Base-by-base conservation (phyloP, 75 land plant genomes). In the Azolla pinnata region DNA sequence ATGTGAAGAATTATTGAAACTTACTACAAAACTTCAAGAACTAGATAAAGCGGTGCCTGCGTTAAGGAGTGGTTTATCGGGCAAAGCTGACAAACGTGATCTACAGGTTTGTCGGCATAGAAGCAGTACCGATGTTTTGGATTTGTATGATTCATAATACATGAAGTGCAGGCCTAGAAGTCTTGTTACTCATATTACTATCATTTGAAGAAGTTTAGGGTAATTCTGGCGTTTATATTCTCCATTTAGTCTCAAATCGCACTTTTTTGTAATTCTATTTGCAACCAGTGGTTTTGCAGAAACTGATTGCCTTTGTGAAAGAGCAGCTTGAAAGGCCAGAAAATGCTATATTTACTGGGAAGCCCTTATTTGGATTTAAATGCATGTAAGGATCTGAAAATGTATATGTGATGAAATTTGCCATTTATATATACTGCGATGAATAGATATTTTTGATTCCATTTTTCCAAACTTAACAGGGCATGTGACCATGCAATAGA, bases 351-450 rank as follows among this genome's bases (percentile, higher is more conserved):
- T 60, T 73, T 23, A 58, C 70, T 67, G 65, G 71, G 19, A 73
- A 73, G 56, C 75, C 75, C 24, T 33, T 73, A 44, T 63, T 60
- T 60, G 75, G 75, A 0, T 73, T 67, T 19, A 73, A 73, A 35
- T 73, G 75, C 69, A 67, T 73, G 75, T 73, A 67, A 32, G 69
- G 54, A n/a, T n/a, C n/a, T n/a, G n/a, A n/a, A n/a, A 42, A 10
- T 17, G 10, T 42, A 10, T 42, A 42, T 17, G 10, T 42, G 10
- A 17, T 42, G 44, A 42, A 10, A 42, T 17, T 42, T 10, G 44
- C 44, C n/a, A n/a, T n/a, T n/a, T n/a, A n/a, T n/a, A n/a, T 10
- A 42, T 42, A 17, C 44, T 42, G 44, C 44, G n/a, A n/a, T n/a
- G n/a, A n/a, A n/a, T n/a, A n/a, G n/a, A n/a, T n/a, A n/a, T n/a